These are phyloP conservation scores for Gleditsia sinensis DNA, from an alignment of 306 rosid species.

Conservation along the genomic window DNA sequence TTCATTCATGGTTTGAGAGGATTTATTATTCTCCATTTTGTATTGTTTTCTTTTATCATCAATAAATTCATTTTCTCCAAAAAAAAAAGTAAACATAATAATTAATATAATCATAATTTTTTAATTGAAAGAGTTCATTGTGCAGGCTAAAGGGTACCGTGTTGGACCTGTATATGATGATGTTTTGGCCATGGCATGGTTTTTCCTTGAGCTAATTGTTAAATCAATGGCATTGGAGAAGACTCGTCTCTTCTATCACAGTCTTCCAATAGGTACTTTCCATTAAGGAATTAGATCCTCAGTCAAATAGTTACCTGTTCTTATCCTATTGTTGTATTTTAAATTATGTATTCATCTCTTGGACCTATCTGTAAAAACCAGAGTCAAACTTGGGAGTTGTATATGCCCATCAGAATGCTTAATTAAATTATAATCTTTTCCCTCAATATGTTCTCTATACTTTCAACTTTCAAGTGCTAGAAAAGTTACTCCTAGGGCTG, in stretches of 20 bases:
- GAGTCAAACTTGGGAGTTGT: background rate
- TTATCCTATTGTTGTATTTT: background rate
- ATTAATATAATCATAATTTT: background rate
- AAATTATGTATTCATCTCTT: background rate
- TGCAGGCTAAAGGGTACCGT: conserved; percentile 99
- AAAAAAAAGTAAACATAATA: background rate
- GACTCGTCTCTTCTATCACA: conserved; percentile 88
- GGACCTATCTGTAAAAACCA: background rate
- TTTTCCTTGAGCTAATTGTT: conserved; percentile 95
- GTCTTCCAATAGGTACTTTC: conserved; percentile 81
- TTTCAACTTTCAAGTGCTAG: conserved; percentile 5
- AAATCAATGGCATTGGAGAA: conserved; percentile 98
- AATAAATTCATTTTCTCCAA: too few relatives aligned
- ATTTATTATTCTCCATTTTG: too few relatives aligned
- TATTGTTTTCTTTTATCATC: too few relatives aligned
- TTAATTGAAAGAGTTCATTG: conserved; percentile 31
- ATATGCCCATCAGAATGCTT: background rate
- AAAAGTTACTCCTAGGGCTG: conserved; percentile 21
- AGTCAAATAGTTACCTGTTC: background rate
- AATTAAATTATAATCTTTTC: background rate
- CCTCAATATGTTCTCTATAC: background rate
- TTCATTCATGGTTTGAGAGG: too few relatives aligned
- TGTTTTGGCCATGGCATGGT: conserved; percentile 99
- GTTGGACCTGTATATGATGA: conserved; percentile 99
- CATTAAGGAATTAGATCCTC: background rate